Base-by-base conservation (phyloP, 805 yeast species). In the Kodamaea hsintzibuensis region DNA sequence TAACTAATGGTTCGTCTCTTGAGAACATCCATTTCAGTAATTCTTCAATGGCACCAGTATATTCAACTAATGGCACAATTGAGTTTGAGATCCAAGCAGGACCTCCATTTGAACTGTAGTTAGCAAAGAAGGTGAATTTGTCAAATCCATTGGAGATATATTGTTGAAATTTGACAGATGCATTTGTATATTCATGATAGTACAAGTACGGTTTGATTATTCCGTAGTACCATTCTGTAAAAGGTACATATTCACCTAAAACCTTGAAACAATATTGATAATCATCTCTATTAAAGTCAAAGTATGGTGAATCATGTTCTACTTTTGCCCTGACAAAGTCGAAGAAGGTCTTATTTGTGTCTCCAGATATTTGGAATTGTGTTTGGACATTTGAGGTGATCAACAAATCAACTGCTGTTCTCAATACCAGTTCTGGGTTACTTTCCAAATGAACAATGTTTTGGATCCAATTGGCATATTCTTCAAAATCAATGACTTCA, bases 131-230 rank as follows among this genome's bases (percentile, higher is more conserved):
- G n/a, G n/a, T 37, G 38, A 51, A 47, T 16, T 46, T 48, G 50
- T 51, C 50, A 14, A 17, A 46, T n/a, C 19, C 47, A 10, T 30
- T 30, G 22, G 27, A n/a, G 2, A 51, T 25, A 16, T 51, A 51
- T 13, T 12, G 22, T 12, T 37, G 39, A 10, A 51, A 47, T 7
- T 19, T 8, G n/a, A 49, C 46, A 9, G 55, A 60, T 16, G 56
- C 57, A 44, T 52, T 53, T 2, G 22, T 45, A 30, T 50, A 47
- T 22, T 46, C 39, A 50, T 57, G 53, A 47, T 51, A 63, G 45
- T 60, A 62, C 25, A 51, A 10, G 53, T 57, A 63, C 4, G 67
- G 67, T 27, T 47, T 47, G 7, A 63, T 30, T 16, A 61, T n/a
- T 12, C 63, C 65, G 8, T 50, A 42, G 42, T 42, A 50, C 65